Evolutionary conservation across 1,284 basidiomycete genomes (phyloP).

Genomic region (Rhodotorula sp.): DNA sequence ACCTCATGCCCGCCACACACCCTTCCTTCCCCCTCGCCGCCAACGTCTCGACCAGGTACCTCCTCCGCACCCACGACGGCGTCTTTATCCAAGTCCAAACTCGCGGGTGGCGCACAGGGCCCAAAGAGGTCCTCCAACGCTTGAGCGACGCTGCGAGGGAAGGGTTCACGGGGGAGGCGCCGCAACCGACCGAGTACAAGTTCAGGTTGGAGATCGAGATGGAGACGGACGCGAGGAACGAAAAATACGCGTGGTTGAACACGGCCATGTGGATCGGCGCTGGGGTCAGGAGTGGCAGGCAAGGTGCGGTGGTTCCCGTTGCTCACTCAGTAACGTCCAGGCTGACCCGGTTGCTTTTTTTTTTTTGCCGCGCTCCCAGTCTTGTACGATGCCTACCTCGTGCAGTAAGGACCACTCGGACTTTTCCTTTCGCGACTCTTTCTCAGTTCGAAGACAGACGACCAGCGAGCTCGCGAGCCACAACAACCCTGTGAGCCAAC

Average conservation of each 20-base stretch:
- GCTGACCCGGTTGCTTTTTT: too few relatives aligned
- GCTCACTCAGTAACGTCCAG: too few relatives aligned
- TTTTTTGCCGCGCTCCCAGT: constrained; percentile 9
- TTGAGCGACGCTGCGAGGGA: constrained; percentile 28
- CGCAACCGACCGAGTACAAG: constrained; percentile 32
- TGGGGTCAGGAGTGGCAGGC: constrained; percentile 29
- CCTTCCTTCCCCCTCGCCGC: constrained; percentile 28
- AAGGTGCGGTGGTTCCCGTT: constrained; percentile 16
- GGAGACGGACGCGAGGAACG: constrained; percentile 26
- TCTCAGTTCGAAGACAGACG: too few relatives aligned
- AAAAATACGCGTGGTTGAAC: constrained; percentile 36
- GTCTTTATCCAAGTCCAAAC: constrained; percentile 35
- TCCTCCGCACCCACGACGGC: constrained; percentile 24
- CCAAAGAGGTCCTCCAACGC: constrained; percentile 27
- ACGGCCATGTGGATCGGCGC: constrained; percentile 32
- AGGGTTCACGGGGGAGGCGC: constrained; percentile 19
- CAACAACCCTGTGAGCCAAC: too few relatives aligned
- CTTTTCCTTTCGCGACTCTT: too few relatives aligned
- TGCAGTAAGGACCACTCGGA: constrained; percentile 16
- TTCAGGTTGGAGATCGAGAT: constrained; percentile 37
- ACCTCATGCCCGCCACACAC: constrained; percentile 27
- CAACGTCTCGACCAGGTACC: constrained; percentile 36
- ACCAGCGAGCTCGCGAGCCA: too few relatives aligned
- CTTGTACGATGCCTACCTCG: constrained; percentile 36
- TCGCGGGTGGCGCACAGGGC: constrained; percentile 37